Conservation (phyloP, 2,329 filamentous ascomycete species). For the Ramularia collo-cygni region DNA sequence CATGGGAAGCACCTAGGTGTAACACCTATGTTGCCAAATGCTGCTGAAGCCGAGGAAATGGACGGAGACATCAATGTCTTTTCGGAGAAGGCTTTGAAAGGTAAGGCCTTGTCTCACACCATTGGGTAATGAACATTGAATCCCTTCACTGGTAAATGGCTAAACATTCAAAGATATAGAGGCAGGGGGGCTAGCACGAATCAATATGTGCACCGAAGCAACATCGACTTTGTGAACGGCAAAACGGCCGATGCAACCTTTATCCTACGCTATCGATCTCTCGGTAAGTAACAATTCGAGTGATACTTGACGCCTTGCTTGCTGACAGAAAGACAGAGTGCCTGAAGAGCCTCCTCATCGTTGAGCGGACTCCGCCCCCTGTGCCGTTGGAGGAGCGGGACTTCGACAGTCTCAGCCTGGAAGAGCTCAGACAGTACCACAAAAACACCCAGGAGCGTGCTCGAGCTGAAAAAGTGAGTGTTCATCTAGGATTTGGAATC, state of each 20-base stretch:
- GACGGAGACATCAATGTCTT: slow-evolving; percentile 8
- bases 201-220: too few relatives aligned
- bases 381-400: slow-evolving; percentile 6
- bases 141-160: too few relatives aligned
- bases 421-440: too few relatives aligned
- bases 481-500: too few relatives aligned
- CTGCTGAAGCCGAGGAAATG: background rate
- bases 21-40: background rate
- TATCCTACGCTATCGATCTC: background rate
- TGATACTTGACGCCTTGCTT: too few relatives aligned
- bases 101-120: slow-evolving; percentile 15
- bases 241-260: background rate
- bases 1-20: too few relatives aligned
- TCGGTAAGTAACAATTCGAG: background rate
- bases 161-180: too few relatives aligned
- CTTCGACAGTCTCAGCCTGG: background rate
- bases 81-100: slow-evolving; percentile 19
- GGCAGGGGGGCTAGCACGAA: too few relatives aligned
- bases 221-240: too few relatives aligned
- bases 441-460: too few relatives aligned
- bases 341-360: slow-evolving; percentile 1
- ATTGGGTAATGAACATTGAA: too few relatives aligned
- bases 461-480: too few relatives aligned
- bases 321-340: background rate
- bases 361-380: slow-evolving; percentile 8